Percentiles rank a stretch among this genome's conserved stretches.
These are phyloP conservation scores for Blastocystis sp. DNA, from an alignment of 352 stramenopile species.

Conservation along the genomic window DNA sequence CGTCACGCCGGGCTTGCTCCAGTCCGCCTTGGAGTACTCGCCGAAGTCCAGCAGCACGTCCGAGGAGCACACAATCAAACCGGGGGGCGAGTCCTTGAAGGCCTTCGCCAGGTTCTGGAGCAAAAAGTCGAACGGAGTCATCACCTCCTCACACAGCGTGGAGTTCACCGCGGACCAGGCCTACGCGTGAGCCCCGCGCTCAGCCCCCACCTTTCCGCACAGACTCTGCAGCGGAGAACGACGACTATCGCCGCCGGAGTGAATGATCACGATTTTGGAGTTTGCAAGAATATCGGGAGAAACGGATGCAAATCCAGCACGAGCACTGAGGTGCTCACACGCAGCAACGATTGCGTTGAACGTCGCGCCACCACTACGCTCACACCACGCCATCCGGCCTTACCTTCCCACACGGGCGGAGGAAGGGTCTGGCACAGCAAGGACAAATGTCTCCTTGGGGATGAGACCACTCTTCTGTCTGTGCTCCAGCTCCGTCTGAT, in stretches of 20 bases:
- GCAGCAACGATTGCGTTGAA: slow-evolving; percentile 70
- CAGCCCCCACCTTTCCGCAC: slow-evolving; percentile 56
- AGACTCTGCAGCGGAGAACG: slow-evolving; percentile 67
- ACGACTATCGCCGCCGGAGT: slow-evolving; percentile 68
- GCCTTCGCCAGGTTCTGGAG: slow-evolving; percentile 49
- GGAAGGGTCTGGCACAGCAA: slow-evolving; percentile 67
- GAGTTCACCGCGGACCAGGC: slow-evolving; percentile 67
- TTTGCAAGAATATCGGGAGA: slow-evolving; percentile 64
- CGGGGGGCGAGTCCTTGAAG: slow-evolving; percentile 46
- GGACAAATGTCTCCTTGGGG: slow-evolving; percentile 67
- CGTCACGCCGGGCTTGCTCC: slow-evolving; percentile 63
- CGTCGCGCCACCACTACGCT: slow-evolving; percentile 67
- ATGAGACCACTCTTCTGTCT: slow-evolving; percentile 69
- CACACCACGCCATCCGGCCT: background rate
- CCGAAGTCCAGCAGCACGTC: slow-evolving; percentile 68
- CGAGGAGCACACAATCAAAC: slow-evolving; percentile 66
- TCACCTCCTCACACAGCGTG: slow-evolving; percentile 40
- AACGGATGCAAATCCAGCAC: slow-evolving; percentile 66
- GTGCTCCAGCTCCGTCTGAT: slow-evolving; percentile 67
- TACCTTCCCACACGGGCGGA: slow-evolving; percentile 68
- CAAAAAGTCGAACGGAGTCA: slow-evolving; percentile 69
- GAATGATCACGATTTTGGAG: slow-evolving; percentile 70
- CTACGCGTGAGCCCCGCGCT: background rate
- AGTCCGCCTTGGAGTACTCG: slow-evolving; percentile 33
- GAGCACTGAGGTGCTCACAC: slow-evolving; percentile 64